These are phyloP conservation scores for Fagus sylvatica DNA, from an alignment of 306 rosid species.

Conservation along the genomic window DNA sequence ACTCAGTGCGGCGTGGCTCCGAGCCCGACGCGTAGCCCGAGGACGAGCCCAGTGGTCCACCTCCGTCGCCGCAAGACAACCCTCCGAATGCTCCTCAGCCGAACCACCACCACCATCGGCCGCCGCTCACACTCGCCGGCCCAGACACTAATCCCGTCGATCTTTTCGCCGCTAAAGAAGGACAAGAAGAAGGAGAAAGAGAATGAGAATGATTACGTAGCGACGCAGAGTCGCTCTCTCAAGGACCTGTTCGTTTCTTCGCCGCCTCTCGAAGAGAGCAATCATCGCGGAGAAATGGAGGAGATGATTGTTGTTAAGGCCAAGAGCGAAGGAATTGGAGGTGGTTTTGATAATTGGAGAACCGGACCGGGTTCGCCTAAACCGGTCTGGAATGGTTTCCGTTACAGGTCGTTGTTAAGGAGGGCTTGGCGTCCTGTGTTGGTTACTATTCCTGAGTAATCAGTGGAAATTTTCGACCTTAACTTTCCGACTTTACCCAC, in stretches of 20 bases:
- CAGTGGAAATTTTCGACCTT: not conserved
- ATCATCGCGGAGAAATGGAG: not conserved
- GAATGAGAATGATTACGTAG: slow-evolving; percentile 28
- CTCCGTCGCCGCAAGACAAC: slow-evolving; percentile 74
- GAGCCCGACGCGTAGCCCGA: slow-evolving; percentile 77
- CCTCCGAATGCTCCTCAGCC: slow-evolving; percentile 59
- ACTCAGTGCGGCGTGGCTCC: slow-evolving; percentile 69
- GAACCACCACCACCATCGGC: slow-evolving; percentile 10
- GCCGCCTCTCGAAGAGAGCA: slow-evolving; percentile 43
- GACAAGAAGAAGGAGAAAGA: slow-evolving; percentile 3
- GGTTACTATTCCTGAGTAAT: slow-evolving; percentile 61
- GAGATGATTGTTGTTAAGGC: slow-evolving; percentile 6
- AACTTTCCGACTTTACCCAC: not conserved
- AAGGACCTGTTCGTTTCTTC: slow-evolving; percentile 74
- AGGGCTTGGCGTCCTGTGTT: slow-evolving; percentile 85
- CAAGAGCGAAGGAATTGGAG: slow-evolving; percentile 12
- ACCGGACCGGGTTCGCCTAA: slow-evolving; percentile 46
- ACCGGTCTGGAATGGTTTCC: slow-evolving; percentile 69
- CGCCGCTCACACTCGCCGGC: slow-evolving; percentile 40
- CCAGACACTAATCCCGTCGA: slow-evolving; percentile 26
- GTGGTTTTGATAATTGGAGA: slow-evolving; percentile 28
- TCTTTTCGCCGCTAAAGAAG: slow-evolving; percentile 20
- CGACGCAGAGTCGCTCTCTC: slow-evolving; percentile 50
- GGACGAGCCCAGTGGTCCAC: slow-evolving; percentile 68
- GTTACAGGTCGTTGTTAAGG: slow-evolving; percentile 62